Conservation (phyloP, 2,329 filamentous ascomycete species). For the Aspergillus neotritici region DNA sequence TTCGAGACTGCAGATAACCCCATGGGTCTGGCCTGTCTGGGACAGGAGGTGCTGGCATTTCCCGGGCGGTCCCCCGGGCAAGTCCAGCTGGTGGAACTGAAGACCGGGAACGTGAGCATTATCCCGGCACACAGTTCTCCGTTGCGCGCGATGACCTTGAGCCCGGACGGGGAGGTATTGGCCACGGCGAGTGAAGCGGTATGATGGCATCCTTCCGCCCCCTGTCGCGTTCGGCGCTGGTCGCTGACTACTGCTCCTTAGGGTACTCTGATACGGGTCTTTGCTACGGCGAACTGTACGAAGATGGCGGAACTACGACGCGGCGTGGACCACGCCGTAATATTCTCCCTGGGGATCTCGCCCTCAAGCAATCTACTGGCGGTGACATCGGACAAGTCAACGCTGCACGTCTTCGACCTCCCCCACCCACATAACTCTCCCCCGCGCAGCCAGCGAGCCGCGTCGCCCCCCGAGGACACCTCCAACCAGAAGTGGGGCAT, state of each 20-base stretch:
- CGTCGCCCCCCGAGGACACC: slow-evolving; percentile 38
- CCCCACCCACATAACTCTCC: slow-evolving; percentile 42
- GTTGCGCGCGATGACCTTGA: slow-evolving; percentile 72
- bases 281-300: slow-evolving; percentile 71
- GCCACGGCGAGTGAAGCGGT: slow-evolving; percentile 84
- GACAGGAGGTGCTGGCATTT: slow-evolving; percentile 68
- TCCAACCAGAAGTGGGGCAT: slow-evolving; percentile 76
- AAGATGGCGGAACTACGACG: slow-evolving; percentile 78
- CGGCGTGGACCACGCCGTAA: slow-evolving; percentile 79
- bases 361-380: slow-evolving; percentile 74
- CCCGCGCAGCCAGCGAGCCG: slow-evolving; percentile 32
- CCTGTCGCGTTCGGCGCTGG: not conserved
- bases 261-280: slow-evolving; percentile 85
- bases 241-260: slow-evolving; percentile 29
- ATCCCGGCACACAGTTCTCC: slow-evolving; percentile 82
- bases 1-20: slow-evolving; percentile 86
- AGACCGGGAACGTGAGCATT: slow-evolving; percentile 79
- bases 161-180: slow-evolving; percentile 70
- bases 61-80: slow-evolving; percentile 84
- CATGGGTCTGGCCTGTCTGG: slow-evolving; percentile 72
- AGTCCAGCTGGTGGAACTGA: slow-evolving; percentile 76
- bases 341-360: slow-evolving; percentile 84
- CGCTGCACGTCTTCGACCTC: slow-evolving; percentile 88
- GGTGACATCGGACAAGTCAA: slow-evolving; percentile 94
- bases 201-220: slow-evolving; percentile 22